Conservation (phyloP, 2,329 filamentous ascomycete species). For the Fusarium paranaense region DNA sequence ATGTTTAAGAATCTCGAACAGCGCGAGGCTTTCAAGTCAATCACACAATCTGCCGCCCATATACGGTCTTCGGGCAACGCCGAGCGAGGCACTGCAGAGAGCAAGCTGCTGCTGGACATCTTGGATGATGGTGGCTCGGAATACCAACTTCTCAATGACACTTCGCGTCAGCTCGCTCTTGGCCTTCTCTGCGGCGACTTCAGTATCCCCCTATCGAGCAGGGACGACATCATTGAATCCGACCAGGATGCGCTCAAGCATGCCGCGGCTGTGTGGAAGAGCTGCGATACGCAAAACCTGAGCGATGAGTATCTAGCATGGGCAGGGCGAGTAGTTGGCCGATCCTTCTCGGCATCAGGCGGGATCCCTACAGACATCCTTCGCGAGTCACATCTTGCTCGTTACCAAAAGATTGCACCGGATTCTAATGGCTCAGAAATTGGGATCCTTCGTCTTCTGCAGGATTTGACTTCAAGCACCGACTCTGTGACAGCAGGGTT, state of each 20-base stretch:
- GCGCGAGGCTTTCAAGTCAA: conserved; percentile 70
- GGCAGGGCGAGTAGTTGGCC: conserved; percentile 86
- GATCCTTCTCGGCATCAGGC: conserved; percentile 83
- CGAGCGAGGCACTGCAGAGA: conserved; percentile 78
- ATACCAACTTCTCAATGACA: conserved; percentile 74
- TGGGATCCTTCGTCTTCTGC: conserved; percentile 71
- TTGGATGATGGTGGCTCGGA: conserved; percentile 76
- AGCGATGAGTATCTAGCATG: conserved; percentile 81
- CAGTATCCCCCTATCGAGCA: conserved; percentile 57
- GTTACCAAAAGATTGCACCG: conserved; percentile 60
- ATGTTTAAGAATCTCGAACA: conserved; percentile 61
- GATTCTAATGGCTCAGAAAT: conserved; percentile 70
- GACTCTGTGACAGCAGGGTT: conserved; percentile 68
- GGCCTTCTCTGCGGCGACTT: conserved; percentile 82
- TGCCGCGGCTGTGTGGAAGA: conserved; percentile 79
- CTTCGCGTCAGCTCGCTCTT: conserved; percentile 77
- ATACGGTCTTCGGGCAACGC: conserved; percentile 78
- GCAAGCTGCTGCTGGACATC: conserved; percentile 81
- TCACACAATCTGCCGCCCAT: conserved; percentile 76
- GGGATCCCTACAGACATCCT: conserved; percentile 71
- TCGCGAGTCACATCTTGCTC: conserved; percentile 67
- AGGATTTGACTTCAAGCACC: conserved; percentile 69
- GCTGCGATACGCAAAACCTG: conserved; percentile 72
- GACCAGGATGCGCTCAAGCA: conserved; percentile 73
- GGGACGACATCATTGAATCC: conserved; percentile 74